phyloP scores from a whole-genome alignment of 257 asterid species.

The Lithospermum erythrorhizon region DNA sequence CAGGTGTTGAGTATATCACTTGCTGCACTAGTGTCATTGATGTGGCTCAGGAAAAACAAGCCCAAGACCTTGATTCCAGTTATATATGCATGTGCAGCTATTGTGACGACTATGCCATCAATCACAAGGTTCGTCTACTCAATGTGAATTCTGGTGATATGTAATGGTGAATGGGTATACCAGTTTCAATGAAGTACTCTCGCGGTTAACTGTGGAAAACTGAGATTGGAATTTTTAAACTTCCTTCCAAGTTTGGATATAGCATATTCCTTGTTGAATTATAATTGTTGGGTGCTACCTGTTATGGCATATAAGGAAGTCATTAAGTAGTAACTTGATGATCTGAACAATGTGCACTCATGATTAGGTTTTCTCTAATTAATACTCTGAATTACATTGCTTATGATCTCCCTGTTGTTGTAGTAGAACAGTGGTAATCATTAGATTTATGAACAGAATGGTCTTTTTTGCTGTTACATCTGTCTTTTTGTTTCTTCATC shows the following conservation, averaged over 20 bases:
- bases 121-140: conserved; percentile 46
- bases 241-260: not conserved
- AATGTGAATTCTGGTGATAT: not conserved
- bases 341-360: not conserved
- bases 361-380: not conserved
- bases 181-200: not conserved
- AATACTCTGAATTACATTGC: not conserved
- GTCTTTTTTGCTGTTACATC: not conserved
- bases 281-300: not conserved
- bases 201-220: not conserved
- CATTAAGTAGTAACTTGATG: not conserved
- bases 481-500: not conserved
- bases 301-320: not conserved
- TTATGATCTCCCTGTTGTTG: too few relatives aligned
- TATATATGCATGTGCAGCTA: conserved; percentile 76
- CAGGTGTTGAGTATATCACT: conserved; percentile 87
- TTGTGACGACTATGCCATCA: conserved; percentile 94
- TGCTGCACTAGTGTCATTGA: conserved; percentile 83
- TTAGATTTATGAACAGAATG: not conserved
- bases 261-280: not conserved
- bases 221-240: not conserved
- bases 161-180: not conserved
- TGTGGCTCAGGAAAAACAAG: conserved; percentile 95
- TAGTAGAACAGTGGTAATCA: too few relatives aligned
- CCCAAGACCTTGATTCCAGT: conserved; percentile 88